Evolutionary conservation across 2,329 filamentous ascomycete genomes (phyloP).

Genomic region (Tolypocladium sp.): DNA sequence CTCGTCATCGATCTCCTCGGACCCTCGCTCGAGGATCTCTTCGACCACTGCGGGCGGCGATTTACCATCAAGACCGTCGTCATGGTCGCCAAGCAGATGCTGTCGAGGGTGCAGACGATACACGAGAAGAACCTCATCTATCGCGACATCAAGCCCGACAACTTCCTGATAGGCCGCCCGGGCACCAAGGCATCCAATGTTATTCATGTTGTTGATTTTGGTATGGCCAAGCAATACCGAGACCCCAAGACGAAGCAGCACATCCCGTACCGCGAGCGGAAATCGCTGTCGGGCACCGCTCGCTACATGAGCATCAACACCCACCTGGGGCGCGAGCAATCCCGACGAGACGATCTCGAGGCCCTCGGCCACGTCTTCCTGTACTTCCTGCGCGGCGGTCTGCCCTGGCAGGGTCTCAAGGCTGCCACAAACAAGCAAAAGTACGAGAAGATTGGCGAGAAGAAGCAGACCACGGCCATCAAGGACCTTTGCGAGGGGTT

Average conservation of each 20-base stretch:
- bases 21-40: constrained; percentile 90
- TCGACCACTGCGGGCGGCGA: constrained; percentile 91
- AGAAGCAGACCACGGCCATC: constrained; percentile 96
- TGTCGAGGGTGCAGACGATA: constrained; percentile 85
- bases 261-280: constrained; percentile 93
- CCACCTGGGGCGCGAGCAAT: constrained; percentile 92
- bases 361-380: constrained; percentile 70
- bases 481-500: constrained; percentile 96
- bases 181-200: constrained; percentile 93
- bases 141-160: constrained; percentile 98
- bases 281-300: constrained; percentile 91
- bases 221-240: constrained; percentile 98
- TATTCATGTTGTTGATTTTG: constrained; percentile 97
- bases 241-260: constrained; percentile 99
- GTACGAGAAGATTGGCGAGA: constrained; percentile 99
- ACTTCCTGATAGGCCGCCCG: constrained; percentile 92
- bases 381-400: constrained; percentile 63
- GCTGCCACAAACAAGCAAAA: constrained; percentile 85
- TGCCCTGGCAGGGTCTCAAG: constrained; percentile 66
- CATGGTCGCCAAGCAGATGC: constrained; percentile 99
- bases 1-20: constrained; percentile 95
- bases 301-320: constrained; percentile 99
- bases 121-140: constrained; percentile 99
- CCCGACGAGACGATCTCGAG: constrained; percentile 89
- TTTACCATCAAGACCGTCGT: constrained; percentile 97